phyloP scores from a whole-genome alignment of 305 asterid genomes.

The Fraxinus angustifolia region DNA sequence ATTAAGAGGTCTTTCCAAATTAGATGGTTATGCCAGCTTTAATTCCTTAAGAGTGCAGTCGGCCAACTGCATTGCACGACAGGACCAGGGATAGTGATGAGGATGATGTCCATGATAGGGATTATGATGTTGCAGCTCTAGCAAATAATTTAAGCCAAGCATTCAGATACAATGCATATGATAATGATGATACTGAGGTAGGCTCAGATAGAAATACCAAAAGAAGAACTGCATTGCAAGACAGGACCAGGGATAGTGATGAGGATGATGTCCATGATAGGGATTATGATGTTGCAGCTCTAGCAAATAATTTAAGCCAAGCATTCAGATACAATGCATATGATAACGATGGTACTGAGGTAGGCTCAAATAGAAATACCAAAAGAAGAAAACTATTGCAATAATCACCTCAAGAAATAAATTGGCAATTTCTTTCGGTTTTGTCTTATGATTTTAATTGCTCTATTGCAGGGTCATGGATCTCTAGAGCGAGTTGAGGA shows the following conservation, averaged over 20 bases:
- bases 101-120: conserved; percentile 87
- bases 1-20: not conserved
- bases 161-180: conserved; percentile 85
- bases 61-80: conserved; percentile 70
- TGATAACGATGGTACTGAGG: conserved; percentile 88
- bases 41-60: conserved; percentile 46
- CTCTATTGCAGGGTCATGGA: conserved; percentile 67
- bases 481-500: conserved; percentile 85
- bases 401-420: not conserved
- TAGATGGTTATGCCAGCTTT: conserved; percentile 14
- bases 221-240: conserved; percentile 42
- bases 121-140: conserved; percentile 91
- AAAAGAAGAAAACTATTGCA: not conserved
- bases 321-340: conserved; percentile 86
- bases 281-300: conserved; percentile 93
- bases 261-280: conserved; percentile 88
- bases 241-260: conserved; percentile 87
- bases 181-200: conserved; percentile 87
- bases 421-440: not conserved
- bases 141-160: conserved; percentile 93
- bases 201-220: conserved; percentile 15
- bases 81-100: conserved; percentile 91
- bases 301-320: conserved; percentile 90
- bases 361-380: conserved; percentile 28
- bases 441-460: conserved; percentile 18